A percentile compares a stretch with the other conserved stretches of the same genome.
Evolutionary conservation across 345 rosid genomes (phyloP).

Genomic region (Citrus sp.): DNA sequence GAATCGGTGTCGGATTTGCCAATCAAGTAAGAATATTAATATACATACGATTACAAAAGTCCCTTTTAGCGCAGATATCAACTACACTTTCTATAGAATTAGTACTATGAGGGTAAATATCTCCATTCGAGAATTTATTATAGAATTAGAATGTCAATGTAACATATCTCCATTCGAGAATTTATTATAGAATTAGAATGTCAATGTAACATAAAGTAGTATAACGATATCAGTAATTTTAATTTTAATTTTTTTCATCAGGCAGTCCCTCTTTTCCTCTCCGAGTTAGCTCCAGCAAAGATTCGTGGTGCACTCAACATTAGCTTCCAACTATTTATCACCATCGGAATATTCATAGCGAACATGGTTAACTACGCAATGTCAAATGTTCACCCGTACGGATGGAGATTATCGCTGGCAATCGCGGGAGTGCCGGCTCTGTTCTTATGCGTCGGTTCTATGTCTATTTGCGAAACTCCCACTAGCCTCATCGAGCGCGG

Average conservation of each 20-base stretch:
- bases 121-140: too few relatives aligned
- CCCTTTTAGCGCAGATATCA: too few relatives aligned
- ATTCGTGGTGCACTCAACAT: conserved; percentile 49
- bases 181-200: too few relatives aligned
- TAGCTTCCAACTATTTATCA: conserved; percentile 62
- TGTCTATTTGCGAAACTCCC: conserved; percentile 55
- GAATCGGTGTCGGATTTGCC: conserved; percentile 70
- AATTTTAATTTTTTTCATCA: neutral
- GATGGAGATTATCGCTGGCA: conserved; percentile 44
- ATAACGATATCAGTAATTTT: neutral
- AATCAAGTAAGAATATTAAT: conserved; percentile 42
- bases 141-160: too few relatives aligned
- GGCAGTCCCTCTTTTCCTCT: conserved; percentile 54
- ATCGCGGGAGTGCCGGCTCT: conserved; percentile 41
- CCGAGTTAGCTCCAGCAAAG: conserved; percentile 46
- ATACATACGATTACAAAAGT: neutral
- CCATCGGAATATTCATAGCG: conserved; percentile 67
- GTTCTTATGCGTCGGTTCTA: conserved; percentile 43
- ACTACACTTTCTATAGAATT: too few relatives aligned
- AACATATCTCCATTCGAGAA: too few relatives aligned
- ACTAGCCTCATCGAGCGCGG: conserved; percentile 58
- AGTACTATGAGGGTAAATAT: too few relatives aligned
- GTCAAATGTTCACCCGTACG: conserved; percentile 32
- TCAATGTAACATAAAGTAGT: too few relatives aligned
- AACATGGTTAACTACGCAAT: conserved; percentile 43